Conservation (phyloP, 2,329 filamentous ascomycete species). For the Thelonectria olida region DNA sequence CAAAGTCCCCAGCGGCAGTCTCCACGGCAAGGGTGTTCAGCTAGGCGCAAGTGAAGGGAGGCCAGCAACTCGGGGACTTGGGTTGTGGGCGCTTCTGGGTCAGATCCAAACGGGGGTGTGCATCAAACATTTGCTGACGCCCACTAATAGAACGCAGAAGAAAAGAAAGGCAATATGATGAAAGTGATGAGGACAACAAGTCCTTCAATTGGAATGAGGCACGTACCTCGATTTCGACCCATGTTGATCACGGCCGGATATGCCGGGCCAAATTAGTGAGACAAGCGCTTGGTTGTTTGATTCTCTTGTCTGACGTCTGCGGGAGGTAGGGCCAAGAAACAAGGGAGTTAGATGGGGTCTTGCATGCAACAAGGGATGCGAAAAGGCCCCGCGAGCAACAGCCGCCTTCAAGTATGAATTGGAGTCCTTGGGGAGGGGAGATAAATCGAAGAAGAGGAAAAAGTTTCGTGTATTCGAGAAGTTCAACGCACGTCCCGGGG, state of each 20-base stretch:
- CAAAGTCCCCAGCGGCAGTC: conserved; percentile 12
- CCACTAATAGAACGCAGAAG: conserved; percentile 1
- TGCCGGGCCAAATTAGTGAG: conserved; percentile 33
- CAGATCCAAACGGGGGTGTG: conserved; percentile 5
- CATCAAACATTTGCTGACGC: conserved; percentile 15
- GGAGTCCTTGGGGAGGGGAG: conserved; percentile 16
- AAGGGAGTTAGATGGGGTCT: background rate
- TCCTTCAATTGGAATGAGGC: conserved; percentile 35
- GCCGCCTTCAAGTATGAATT: background rate
- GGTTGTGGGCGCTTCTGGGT: conserved; percentile 11
- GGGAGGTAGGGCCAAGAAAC: conserved; percentile 6
- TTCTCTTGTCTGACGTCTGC: conserved; percentile 6
- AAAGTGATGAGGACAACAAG: conserved; percentile 5
- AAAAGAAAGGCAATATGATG: conserved; percentile 2
- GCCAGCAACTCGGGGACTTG: background rate
- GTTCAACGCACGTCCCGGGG: conserved; percentile 9
- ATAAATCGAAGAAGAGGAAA: background rate
- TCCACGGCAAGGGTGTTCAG: conserved; percentile 9
- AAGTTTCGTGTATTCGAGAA: background rate
- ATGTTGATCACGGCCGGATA: conserved; percentile 48
- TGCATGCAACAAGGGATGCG: conserved; percentile 3
- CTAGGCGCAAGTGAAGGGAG: background rate
- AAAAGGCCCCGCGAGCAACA: background rate
- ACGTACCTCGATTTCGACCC: conserved; percentile 66
- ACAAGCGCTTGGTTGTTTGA: conserved; percentile 25